Conservation (phyloP, 2,329 filamentous ascomycete genomes). For the Capronia epimyces region DNA sequence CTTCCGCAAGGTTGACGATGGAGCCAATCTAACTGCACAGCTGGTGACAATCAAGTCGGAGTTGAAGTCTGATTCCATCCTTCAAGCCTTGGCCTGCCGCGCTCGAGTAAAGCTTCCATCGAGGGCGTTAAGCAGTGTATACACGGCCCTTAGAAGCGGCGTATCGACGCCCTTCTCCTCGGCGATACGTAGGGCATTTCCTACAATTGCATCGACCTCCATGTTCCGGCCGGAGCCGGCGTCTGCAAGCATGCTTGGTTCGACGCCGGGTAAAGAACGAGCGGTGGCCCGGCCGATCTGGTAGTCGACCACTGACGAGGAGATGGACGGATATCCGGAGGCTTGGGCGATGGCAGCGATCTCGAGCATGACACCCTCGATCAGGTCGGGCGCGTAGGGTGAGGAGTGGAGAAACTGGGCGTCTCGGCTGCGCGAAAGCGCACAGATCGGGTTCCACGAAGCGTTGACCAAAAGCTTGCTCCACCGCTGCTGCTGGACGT, state of each 20-base stretch:
- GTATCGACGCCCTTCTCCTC: slow-evolving; percentile 38
- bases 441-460: slow-evolving; percentile 57
- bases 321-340: slow-evolving; percentile 36
- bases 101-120: slow-evolving; percentile 18
- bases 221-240: slow-evolving; percentile 39
- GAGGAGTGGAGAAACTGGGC: slow-evolving; percentile 47
- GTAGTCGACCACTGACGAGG: slow-evolving; percentile 35
- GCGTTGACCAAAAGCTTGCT: slow-evolving; percentile 58
- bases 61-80: not conserved
- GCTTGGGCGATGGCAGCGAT: slow-evolving; percentile 40
- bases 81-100: not conserved
- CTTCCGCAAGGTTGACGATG: no score
- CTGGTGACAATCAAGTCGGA: no score
- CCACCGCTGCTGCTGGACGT: slow-evolving; percentile 57
- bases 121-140: slow-evolving; percentile 41
- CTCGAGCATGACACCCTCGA: slow-evolving; percentile 44
- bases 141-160: slow-evolving; percentile 42
- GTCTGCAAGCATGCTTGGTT: slow-evolving; percentile 50
- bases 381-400: slow-evolving; percentile 30
- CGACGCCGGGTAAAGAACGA: slow-evolving; percentile 38
- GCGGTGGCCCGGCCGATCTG: slow-evolving; percentile 38
- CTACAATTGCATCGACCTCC: slow-evolving; percentile 49
- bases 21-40: no score
- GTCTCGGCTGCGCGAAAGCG: slow-evolving; percentile 51
- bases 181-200: slow-evolving; percentile 43